Conservation (phyloP, 1,139 yeast species). For the Candida sp. region DNA sequence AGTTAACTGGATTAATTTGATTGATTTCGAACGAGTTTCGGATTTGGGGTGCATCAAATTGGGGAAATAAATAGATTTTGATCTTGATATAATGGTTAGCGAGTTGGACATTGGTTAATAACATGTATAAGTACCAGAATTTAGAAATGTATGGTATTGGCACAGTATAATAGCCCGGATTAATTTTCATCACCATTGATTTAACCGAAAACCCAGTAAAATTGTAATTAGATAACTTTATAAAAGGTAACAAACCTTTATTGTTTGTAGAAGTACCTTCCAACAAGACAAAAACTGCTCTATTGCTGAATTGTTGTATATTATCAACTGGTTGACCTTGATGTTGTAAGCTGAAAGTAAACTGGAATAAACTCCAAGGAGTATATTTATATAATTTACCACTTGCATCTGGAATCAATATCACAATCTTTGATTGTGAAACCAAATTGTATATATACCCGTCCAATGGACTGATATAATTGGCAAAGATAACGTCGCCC, state of each 20-base stretch:
- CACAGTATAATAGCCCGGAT: conserved; percentile 30
- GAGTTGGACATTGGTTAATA: conserved; percentile 18
- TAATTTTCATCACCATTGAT: conserved; percentile 40
- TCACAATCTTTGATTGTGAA: conserved; percentile 26
- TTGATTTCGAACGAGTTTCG: conserved; percentile 26
- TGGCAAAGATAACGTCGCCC: conserved; percentile 47
- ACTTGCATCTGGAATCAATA: conserved; percentile 41
- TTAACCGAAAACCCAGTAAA: conserved; percentile 28
- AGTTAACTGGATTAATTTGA: conserved; percentile 25
- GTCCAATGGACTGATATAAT: conserved; percentile 58
- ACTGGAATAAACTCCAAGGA: conserved; percentile 29
- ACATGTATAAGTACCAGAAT: conserved; percentile 20
- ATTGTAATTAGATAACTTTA: conserved; percentile 11
- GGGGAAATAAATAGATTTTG: conserved; percentile 21
- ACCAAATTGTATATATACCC: conserved; percentile 31
- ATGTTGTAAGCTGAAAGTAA: conserved; percentile 21
- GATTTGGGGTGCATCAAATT: conserved; percentile 9
- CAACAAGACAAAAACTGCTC: conserved; percentile 47
- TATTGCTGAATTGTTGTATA: conserved; percentile 19
- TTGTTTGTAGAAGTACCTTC: conserved; percentile 77
- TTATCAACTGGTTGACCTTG: conserved; percentile 16
- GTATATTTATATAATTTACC: conserved; percentile 37
- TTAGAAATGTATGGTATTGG: conserved; percentile 27
- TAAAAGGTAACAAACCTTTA: conserved; percentile 52
- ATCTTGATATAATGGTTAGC: conserved; percentile 17